Evolutionary conservation across 2,329 filamentous ascomycete species (phyloP).

Genomic region (Pestalotiopsis sp.): DNA sequence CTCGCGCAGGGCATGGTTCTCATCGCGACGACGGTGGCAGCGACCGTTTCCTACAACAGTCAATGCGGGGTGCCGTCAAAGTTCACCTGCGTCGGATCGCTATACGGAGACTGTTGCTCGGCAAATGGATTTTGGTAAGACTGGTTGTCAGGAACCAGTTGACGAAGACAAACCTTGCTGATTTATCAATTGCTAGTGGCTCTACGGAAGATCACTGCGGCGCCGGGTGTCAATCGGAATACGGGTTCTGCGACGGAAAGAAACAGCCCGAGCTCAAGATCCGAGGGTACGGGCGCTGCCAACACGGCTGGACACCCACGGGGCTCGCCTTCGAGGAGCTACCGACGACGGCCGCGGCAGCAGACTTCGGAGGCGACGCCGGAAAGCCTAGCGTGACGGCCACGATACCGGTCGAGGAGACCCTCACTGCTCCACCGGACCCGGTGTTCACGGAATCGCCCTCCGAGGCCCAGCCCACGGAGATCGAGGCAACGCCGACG

Average conservation of each 20-base stretch:
- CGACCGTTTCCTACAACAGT: neutral
- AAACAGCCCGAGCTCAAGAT: neutral
- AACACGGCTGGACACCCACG: neutral
- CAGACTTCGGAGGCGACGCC: neutral
- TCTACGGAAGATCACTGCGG: neutral
- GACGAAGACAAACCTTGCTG: neutral
- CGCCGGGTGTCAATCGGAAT: neutral
- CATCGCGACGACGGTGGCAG: neutral
- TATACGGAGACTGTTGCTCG: neutral
- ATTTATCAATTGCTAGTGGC: neutral
- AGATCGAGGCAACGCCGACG: neutral
- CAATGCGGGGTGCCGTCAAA: neutral
- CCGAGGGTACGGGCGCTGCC: neutral
- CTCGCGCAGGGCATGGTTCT: neutral
- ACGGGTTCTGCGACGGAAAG: neutral
- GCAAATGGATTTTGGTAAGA: neutral
- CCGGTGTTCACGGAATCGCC: neutral
- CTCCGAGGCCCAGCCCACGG: neutral
- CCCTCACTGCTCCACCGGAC: neutral
- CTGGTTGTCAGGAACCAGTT: neutral
- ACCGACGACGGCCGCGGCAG: conserved; percentile 47
- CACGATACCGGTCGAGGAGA: neutral
- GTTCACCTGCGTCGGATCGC: neutral
- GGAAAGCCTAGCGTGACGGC: neutral
- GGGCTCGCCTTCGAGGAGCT: neutral